Percentiles rank a stretch among this genome's conserved stretches.
phyloP scores from a whole-genome alignment of 73 alveolate genomes.

The Paramecium sexaurelia region DNA sequence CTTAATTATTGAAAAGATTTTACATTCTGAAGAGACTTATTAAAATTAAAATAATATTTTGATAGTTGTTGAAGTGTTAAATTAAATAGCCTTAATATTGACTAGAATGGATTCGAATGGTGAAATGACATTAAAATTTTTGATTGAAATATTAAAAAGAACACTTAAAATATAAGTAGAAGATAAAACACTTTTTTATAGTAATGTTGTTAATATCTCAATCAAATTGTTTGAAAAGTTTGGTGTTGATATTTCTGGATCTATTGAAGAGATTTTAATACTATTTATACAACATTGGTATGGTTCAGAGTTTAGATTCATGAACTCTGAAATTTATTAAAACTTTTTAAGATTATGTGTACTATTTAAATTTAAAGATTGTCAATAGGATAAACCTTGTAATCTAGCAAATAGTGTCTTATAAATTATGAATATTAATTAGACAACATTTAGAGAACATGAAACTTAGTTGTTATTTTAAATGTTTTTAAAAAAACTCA shows the following conservation, averaged over 20 bases:
- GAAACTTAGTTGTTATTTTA: constrained; percentile 29
- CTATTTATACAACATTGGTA: constrained; percentile 47
- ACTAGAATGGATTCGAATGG: constrained; percentile 60
- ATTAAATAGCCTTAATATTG: constrained; percentile 6
- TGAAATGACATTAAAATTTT: not conserved
- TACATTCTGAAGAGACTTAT: constrained; percentile 17
- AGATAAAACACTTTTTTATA: constrained; percentile 26
- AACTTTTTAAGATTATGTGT: constrained; percentile 34
- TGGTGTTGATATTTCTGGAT: constrained; percentile 12
- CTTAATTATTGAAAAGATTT: not conserved
- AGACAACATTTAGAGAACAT: constrained; percentile 49
- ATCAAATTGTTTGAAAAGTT: constrained; percentile 40
- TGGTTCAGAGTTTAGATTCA: constrained; percentile 39
- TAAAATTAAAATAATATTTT: not conserved
- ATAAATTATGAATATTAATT: not conserved
- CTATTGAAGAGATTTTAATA: not conserved
- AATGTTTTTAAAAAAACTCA: constrained; percentile 36
- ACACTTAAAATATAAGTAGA: constrained; percentile 25
- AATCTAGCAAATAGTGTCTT: constrained; percentile 4
- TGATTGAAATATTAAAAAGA: constrained; percentile 33
- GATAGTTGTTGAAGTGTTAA: constrained; percentile 25
- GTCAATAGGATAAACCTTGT: not conserved
- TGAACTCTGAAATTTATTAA: constrained; percentile 45
- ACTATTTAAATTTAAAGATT: constrained; percentile 37
- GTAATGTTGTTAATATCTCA: constrained; percentile 8